These are phyloP conservation scores for Lippia alba DNA, from an alignment of 305 asterid species.

Conservation along the genomic window DNA sequence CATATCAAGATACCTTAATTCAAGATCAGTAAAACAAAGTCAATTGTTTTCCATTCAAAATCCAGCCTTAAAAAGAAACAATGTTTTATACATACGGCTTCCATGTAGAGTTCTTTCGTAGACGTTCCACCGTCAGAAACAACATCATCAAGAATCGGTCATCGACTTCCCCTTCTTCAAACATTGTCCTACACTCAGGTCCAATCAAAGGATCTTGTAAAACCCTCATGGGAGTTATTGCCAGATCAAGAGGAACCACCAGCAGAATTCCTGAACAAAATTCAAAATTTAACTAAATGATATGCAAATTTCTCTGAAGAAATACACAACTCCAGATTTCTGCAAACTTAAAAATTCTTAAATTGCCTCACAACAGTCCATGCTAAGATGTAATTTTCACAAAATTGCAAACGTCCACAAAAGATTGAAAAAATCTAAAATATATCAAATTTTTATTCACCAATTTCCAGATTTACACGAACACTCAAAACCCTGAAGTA, in stretches of 20 bases:
- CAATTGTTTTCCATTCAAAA: constrained; percentile 15
- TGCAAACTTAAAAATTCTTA: not conserved
- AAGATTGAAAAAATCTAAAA: not conserved
- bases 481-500: not conserved
- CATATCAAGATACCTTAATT: constrained; percentile 82
- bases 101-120: constrained; percentile 81
- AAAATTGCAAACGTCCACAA: not conserved
- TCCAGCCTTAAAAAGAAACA: constrained; percentile 7
- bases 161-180: constrained; percentile 75
- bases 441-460: too few species aligned
- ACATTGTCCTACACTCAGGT: constrained; percentile 78
- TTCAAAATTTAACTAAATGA: constrained; percentile 15
- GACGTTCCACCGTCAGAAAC: constrained; percentile 83
- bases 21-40: constrained; percentile 8
- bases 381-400: not conserved
- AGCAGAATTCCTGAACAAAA: constrained; percentile 55
- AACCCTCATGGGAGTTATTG: constrained; percentile 91
- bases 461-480: not conserved
- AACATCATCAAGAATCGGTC: constrained; percentile 80
- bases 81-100: constrained; percentile 68
- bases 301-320: constrained; percentile 21
- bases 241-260: constrained; percentile 83
- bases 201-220: constrained; percentile 87
- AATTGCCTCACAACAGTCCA: not conserved
- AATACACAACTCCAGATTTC: constrained; percentile 13